Conservation (phyloP, 306 rosid species). For the Macrotyloma uniflorum region DNA sequence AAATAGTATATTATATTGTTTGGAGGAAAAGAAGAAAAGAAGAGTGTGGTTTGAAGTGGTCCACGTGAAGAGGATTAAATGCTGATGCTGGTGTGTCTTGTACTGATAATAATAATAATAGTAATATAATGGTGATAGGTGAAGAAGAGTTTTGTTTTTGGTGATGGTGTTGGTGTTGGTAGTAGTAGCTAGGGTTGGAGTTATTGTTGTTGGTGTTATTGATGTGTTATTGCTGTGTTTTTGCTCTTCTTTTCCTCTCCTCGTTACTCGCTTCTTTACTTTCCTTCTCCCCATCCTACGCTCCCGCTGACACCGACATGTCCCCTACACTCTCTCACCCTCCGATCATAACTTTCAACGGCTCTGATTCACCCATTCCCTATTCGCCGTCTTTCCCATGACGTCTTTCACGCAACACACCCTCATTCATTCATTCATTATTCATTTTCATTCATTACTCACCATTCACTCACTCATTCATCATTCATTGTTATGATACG, state of each 20-base stretch:
- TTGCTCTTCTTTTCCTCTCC: constrained; percentile 36
- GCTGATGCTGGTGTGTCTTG: constrained; percentile 32
- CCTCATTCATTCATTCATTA: too few species aligned
- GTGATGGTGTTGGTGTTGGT: not conserved
- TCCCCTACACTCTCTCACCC: not conserved
- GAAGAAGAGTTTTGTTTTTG: not conserved
- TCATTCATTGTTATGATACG: too few species aligned
- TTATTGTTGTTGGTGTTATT: too few species aligned
- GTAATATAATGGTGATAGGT: not conserved
- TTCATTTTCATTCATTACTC: too few species aligned
- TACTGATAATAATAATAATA: not conserved
- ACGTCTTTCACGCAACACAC: constrained; percentile 55
- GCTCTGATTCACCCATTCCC: constrained; percentile 25
- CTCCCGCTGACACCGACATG: constrained; percentile 65
- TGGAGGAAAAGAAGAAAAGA: not conserved
- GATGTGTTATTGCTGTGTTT: too few species aligned
- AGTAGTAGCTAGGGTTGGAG: not conserved
- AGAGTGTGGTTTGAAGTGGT: constrained; percentile 27
- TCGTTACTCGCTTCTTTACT: constrained; percentile 51
- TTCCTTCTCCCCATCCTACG: constrained; percentile 51
- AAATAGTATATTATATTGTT: too few species aligned
- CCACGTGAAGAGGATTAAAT: constrained; percentile 43
- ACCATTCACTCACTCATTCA: too few species aligned
- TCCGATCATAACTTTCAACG: constrained; percentile 20
- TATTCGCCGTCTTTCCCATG: constrained; percentile 60